A percentile compares a stretch with the other conserved stretches of the same genome.
These are phyloP conservation scores for Trichoderma atrobrunneum DNA, from an alignment of 2,329 filamentous ascomycete genomes.

Conservation along the genomic window DNA sequence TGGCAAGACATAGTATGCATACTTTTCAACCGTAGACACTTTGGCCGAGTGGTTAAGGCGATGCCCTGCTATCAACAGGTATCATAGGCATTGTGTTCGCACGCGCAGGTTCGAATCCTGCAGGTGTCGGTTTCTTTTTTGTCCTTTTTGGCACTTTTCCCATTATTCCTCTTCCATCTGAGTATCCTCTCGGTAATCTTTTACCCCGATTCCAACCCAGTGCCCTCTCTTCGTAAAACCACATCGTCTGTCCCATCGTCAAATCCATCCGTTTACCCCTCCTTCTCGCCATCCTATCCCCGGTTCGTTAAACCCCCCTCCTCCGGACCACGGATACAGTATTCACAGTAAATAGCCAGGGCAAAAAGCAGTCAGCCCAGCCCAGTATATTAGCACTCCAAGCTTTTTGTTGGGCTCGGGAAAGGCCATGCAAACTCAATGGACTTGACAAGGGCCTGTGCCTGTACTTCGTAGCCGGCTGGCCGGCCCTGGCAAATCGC, in stretches of 20 bases:
- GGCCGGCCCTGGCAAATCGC: slow-evolving; percentile 6
- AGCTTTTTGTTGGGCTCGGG: slow-evolving; percentile 16
- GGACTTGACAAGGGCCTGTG: background rate
- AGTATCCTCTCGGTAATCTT: background rate
- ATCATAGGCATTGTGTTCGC: slow-evolving; percentile 20
- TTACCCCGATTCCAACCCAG: background rate
- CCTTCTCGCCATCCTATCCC: background rate
- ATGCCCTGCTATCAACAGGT: slow-evolving; percentile 18
- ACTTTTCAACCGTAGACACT: slow-evolving; percentile 8
- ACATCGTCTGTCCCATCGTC: background rate
- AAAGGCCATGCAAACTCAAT: slow-evolving; percentile 2
- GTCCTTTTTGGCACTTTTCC: background rate
- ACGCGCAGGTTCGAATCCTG: slow-evolving; percentile 21
- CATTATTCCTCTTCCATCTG: too few species aligned
- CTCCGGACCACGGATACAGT: background rate
- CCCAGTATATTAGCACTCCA: background rate
- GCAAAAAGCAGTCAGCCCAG: background rate
- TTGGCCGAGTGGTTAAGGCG: slow-evolving; percentile 21
- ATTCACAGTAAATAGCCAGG: background rate
- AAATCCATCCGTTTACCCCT: background rate
- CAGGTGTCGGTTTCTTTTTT: slow-evolving; percentile 20
- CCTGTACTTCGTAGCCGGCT: background rate
- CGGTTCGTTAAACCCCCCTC: background rate
- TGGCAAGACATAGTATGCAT: background rate
- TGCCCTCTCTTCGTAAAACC: background rate